Evolutionary conservation across 441 rosid species (phyloP).

Genomic region (Bruguiera hainesii): DNA sequence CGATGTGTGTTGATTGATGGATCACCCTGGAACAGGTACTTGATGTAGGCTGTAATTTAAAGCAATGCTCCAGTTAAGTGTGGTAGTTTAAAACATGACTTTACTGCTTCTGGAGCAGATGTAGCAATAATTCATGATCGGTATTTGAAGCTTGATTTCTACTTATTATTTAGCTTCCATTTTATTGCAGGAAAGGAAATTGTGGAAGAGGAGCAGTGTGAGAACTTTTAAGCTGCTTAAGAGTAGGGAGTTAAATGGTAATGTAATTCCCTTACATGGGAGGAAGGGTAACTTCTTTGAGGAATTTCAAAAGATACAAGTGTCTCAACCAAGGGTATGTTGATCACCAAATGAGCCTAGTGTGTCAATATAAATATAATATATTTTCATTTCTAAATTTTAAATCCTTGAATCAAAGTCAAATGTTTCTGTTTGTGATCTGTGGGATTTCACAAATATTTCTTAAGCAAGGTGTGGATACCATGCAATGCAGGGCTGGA

Average conservation of each 20-base stretch:
- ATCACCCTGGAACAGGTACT: no score
- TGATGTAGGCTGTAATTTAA: no score
- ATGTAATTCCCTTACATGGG: constrained; percentile 28
- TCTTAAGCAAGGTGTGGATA: background rate
- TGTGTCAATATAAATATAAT: no score
- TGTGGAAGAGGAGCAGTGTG: constrained; percentile 25
- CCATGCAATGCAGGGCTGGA: constrained; percentile 39
- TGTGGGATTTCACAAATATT: background rate
- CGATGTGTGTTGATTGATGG: no score
- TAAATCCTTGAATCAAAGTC: no score
- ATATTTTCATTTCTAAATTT: no score
- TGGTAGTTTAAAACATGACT: no score
- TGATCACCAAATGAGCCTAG: background rate
- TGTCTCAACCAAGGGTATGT: constrained; percentile 53
- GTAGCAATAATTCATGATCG: no score
- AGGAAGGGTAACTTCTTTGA: constrained; percentile 46
- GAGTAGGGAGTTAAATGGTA: constrained; percentile 58
- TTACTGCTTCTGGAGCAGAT: no score
- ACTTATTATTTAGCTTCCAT: background rate
- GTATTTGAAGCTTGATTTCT: constrained; percentile 2
- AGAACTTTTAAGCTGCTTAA: constrained; percentile 44
- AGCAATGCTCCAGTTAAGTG: no score
- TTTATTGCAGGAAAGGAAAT: background rate
- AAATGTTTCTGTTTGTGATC: background rate
- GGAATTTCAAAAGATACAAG: constrained; percentile 52